Percentiles rank a stretch among this genome's conserved stretches.
Evolutionary conservation across 345 rosid genomes (phyloP).

Genomic region (Eucalyptus paniculata): DNA sequence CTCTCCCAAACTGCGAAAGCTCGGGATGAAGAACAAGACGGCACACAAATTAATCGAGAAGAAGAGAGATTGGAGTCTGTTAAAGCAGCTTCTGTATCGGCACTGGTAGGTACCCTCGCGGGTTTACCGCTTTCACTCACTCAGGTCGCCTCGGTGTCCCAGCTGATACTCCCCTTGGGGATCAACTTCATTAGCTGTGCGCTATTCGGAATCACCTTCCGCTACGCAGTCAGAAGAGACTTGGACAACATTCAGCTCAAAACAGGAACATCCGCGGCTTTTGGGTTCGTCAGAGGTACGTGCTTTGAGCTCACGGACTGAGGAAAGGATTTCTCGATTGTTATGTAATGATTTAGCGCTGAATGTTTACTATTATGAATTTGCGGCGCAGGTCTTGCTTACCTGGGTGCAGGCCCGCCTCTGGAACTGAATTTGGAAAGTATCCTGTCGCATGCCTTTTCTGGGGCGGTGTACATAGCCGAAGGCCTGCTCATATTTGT

Average conservation of each 20-base stretch:
- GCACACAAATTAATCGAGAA: slow-evolving; percentile 18
- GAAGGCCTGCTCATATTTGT: slow-evolving; percentile 35
- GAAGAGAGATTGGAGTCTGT: slow-evolving; percentile 73
- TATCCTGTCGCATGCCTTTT: slow-evolving; percentile 23
- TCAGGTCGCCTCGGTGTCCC: slow-evolving; percentile 29
- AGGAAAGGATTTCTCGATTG: background rate
- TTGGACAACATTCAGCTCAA: slow-evolving; percentile 62
- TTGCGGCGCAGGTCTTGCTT: slow-evolving; percentile 45
- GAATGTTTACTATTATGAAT: background rate
- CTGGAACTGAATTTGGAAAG: slow-evolving; percentile 39
- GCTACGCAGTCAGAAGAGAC: slow-evolving; percentile 71
- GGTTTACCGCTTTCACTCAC: slow-evolving; percentile 49
- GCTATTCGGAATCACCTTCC: slow-evolving; percentile 74
- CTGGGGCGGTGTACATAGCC: slow-evolving; percentile 27
- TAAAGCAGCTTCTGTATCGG: slow-evolving; percentile 63
- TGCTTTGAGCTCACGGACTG: background rate
- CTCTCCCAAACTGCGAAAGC: slow-evolving; percentile 10
- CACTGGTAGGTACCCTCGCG: slow-evolving; percentile 61
- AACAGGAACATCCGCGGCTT: slow-evolving; percentile 71
- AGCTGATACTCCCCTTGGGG: slow-evolving; percentile 53
- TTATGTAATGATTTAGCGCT: background rate
- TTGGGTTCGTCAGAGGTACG: slow-evolving; percentile 70
- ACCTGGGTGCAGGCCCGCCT: slow-evolving; percentile 47
- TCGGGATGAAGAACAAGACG: background rate
- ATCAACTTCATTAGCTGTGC: slow-evolving; percentile 71